phyloP scores from a whole-genome alignment of 306 rosid species.

The Argentina anserina region DNA sequence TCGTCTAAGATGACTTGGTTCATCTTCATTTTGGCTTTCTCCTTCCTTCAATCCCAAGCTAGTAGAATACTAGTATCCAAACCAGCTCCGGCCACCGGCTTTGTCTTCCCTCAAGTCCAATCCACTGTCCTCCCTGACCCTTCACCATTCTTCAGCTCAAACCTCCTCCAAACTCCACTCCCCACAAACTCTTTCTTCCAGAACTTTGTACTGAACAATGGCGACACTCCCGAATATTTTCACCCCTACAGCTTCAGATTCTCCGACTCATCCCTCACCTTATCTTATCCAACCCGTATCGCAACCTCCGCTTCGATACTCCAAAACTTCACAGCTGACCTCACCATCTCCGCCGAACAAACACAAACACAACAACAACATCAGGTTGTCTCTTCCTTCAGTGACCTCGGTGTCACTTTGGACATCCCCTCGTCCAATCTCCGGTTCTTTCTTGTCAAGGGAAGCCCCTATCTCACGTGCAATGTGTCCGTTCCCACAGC shows the following conservation, averaged over 20 bases:
- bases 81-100: slow-evolving; percentile 2
- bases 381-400: slow-evolving; percentile 48
- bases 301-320: slow-evolving; percentile 26
- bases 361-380: slow-evolving; percentile 2
- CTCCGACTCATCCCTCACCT: slow-evolving; percentile 44
- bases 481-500: slow-evolving; percentile 33
- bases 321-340: slow-evolving; percentile 54
- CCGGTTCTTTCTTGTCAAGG: slow-evolving; percentile 57
- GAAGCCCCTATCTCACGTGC: slow-evolving; percentile 65
- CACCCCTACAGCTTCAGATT: slow-evolving; percentile 68
- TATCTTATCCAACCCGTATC: slow-evolving; percentile 50
- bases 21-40: neutral
- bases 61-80: neutral
- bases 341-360: slow-evolving; percentile 44
- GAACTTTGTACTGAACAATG: slow-evolving; percentile 57
- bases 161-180: slow-evolving; percentile 50
- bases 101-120: slow-evolving; percentile 41
- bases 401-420: slow-evolving; percentile 58
- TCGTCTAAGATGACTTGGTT: neutral
- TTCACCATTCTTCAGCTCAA: slow-evolving; percentile 46
- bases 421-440: slow-evolving; percentile 63
- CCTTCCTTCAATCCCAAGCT: neutral
- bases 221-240: slow-evolving; percentile 59
- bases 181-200: slow-evolving; percentile 84
- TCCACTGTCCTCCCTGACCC: slow-evolving; percentile 78